phyloP scores from a whole-genome alignment of 2,329 filamentous ascomycete genomes.

The Aspergillus sp. region DNA sequence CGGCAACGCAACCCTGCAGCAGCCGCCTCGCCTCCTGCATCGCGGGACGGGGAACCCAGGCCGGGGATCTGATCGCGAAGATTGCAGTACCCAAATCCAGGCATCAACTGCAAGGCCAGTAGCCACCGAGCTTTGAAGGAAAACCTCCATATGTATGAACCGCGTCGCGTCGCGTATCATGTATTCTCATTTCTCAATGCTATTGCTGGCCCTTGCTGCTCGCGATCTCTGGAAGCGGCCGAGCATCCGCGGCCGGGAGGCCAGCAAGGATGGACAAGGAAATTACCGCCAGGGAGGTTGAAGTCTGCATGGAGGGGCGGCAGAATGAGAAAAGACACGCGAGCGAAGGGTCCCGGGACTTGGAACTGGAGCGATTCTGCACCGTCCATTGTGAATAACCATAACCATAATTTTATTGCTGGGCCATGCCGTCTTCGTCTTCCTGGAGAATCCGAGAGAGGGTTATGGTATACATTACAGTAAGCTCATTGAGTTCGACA shows the following conservation, averaged over 20 bases:
- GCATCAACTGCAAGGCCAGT: constrained; percentile 1
- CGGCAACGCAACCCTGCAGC: neutral
- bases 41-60: neutral
- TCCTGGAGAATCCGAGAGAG: too few species aligned
- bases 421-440: too few species aligned
- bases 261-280: neutral
- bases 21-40: neutral
- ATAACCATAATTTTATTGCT: too few species aligned
- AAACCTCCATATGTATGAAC: neutral
- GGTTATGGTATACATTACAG: too few species aligned
- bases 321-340: too few species aligned
- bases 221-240: neutral
- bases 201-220: neutral
- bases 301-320: too few species aligned
- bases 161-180: neutral
- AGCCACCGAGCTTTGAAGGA: neutral
- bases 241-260: neutral
- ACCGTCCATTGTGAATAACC: too few species aligned
- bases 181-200: neutral
- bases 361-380: too few species aligned
- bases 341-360: too few species aligned
- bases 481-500: too few species aligned
- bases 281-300: neutral
- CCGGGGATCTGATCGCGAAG: neutral
- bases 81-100: neutral